Percentiles rank a stretch among this genome's conserved stretches.
Evolutionary conservation across 83 land plant species (phyloP).

Genomic region (Picea abies): DNA sequence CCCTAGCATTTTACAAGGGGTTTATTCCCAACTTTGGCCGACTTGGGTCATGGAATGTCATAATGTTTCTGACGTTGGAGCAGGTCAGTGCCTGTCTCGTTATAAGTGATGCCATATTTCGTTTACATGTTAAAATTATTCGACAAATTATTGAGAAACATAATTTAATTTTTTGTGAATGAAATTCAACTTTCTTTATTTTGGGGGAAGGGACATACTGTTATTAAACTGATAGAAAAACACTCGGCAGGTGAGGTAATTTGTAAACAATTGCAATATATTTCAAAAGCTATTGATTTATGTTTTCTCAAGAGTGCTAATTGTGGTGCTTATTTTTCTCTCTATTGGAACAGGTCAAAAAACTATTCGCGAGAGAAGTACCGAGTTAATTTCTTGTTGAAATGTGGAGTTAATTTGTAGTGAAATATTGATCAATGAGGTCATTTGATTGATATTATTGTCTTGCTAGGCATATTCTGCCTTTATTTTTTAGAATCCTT

Average conservation of each 20-base stretch:
- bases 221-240: neutral
- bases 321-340: neutral
- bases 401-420: no score
- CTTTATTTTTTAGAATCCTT: no score
- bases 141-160: neutral
- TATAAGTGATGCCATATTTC: neutral
- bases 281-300: neutral
- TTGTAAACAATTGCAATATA: neutral
- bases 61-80: constrained; percentile 96
- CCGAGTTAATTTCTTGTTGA: constrained; percentile 15
- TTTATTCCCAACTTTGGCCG: constrained; percentile 94
- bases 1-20: constrained; percentile 92
- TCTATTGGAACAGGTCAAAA: constrained; percentile 32
- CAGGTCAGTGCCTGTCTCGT: constrained; percentile 58
- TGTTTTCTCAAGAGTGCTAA: neutral
- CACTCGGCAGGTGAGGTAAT: neutral
- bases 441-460: no score
- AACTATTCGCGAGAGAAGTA: constrained; percentile 40
- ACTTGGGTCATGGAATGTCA: constrained; percentile 95
- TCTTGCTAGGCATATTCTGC: no score
- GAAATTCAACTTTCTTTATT: no score
- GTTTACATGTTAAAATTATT: neutral
- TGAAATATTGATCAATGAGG: no score
- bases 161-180: constrained; percentile 4
- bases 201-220: neutral